These are phyloP conservation scores for Plasmodium vivax DNA, from an alignment of 169 alveolate genomes.

Conservation along the genomic window DNA sequence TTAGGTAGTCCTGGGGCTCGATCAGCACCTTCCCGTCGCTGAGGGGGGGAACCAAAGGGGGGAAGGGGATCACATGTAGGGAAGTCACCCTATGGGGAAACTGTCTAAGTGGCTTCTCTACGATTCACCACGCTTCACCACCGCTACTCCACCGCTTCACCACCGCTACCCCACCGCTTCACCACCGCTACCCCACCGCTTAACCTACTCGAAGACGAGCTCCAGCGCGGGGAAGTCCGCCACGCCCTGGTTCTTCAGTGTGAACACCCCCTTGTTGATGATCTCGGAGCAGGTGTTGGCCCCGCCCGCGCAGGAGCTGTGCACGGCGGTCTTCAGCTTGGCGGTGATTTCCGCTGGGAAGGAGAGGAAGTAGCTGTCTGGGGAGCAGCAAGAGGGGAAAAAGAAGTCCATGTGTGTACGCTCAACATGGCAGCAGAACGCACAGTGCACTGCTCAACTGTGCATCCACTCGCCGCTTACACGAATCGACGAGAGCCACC, in stretches of 20 bases:
- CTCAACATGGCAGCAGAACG: neutral
- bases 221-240: constrained; percentile 19
- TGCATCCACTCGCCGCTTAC: constrained; percentile 7
- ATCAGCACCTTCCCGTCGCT: constrained; percentile 28
- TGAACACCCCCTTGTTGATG: constrained; percentile 1
- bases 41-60: neutral
- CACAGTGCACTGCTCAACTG: neutral
- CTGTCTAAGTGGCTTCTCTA: neutral
- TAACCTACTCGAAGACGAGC: constrained; percentile 8
- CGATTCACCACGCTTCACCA: neutral
- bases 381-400: neutral
- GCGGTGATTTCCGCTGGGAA: constrained; percentile 26
- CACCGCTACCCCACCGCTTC: neutral
- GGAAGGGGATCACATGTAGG: neutral
- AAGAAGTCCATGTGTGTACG: neutral
- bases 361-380: constrained; percentile 44
- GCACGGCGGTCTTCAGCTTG: constrained; percentile 6
- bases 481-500: constrained; percentile 33
- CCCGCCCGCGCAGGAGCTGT: neutral
- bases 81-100: neutral
- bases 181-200: neutral
- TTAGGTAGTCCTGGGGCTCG: constrained; percentile 36
- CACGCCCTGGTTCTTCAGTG: neutral
- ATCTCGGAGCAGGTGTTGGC: constrained; percentile 19
- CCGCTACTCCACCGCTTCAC: neutral